These are phyloP conservation scores for Epichloe elymi DNA, from an alignment of 2,329 filamentous ascomycete species.

Conservation along the genomic window DNA sequence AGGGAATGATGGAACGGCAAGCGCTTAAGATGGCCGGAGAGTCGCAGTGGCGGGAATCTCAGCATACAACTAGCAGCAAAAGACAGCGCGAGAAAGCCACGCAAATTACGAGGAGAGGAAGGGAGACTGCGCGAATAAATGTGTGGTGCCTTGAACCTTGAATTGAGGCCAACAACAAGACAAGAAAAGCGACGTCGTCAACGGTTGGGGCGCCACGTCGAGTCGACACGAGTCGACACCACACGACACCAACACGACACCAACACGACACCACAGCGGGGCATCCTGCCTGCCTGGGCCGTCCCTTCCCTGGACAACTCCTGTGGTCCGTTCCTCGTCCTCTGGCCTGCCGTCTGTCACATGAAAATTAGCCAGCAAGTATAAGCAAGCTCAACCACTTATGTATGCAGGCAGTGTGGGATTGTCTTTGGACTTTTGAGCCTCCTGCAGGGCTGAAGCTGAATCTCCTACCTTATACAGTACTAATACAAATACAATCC, in stretches of 20 bases:
- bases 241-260: neutral
- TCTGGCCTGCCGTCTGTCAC: neutral
- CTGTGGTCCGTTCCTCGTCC: neutral
- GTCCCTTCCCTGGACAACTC: neutral
- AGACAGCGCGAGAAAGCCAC: neutral
- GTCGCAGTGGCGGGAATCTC: neutral
- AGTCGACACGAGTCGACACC: too few species aligned
- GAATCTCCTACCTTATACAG: too few species aligned
- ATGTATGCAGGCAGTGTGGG: too few species aligned
- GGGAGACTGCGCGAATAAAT: conserved; percentile 1
- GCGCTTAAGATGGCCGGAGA: neutral
- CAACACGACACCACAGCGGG: neutral
- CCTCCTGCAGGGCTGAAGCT: too few species aligned
- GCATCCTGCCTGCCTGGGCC: neutral
- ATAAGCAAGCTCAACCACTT: neutral
- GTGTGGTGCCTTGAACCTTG: neutral
- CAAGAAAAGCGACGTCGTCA: neutral
- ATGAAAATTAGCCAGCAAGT: neutral
- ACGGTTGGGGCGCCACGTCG: neutral
- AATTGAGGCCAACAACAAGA: neutral
- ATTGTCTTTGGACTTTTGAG: too few species aligned
- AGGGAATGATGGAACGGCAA: neutral
- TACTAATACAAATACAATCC: neutral
- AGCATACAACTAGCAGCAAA: conserved; percentile 1
- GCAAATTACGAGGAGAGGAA: neutral